Percentiles rank a stretch among this genome's conserved stretches.
These are phyloP conservation scores for Pleurotus ostreatus DNA, from an alignment of 768 basidiomycete species.

Conservation along the genomic window DNA sequence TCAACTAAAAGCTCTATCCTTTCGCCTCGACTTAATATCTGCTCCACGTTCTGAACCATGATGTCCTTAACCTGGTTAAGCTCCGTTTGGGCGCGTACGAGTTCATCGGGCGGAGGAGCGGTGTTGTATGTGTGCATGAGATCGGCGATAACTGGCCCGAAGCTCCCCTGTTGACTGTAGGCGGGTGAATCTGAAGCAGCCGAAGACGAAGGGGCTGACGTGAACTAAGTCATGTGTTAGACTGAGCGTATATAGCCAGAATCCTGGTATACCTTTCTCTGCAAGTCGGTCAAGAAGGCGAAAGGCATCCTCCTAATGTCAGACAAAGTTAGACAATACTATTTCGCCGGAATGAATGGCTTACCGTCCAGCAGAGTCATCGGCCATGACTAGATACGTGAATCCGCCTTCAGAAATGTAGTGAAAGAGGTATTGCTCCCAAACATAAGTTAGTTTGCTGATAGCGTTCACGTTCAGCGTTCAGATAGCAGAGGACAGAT, in stretches of 20 bases:
- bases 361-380: constrained; percentile 86
- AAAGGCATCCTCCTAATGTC: constrained; percentile 80
- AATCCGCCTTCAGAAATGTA: constrained; percentile 88
- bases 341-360: constrained; percentile 16
- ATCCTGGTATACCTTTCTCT: constrained; percentile 54
- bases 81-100: constrained; percentile 86
- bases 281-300: constrained; percentile 84
- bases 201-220: constrained; percentile 59
- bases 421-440: constrained; percentile 93
- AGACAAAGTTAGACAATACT: too few relatives aligned
- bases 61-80: constrained; percentile 90
- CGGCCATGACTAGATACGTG: constrained; percentile 90
- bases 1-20: constrained; percentile 94
- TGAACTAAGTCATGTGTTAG: constrained; percentile 40
- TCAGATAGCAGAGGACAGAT: constrained; percentile 16
- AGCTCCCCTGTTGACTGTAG: constrained; percentile 67
- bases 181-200: constrained; percentile 38
- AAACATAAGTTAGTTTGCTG: constrained; percentile 81
- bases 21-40: constrained; percentile 91
- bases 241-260: constrained; percentile 1
- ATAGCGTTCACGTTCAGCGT: not conserved
- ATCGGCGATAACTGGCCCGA: constrained; percentile 64
- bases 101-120: constrained; percentile 81
- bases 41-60: constrained; percentile 98
- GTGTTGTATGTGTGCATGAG: constrained; percentile 90